Evolutionary conservation across 2,329 filamentous ascomycete genomes (phyloP).

Genomic region (Tolypocladium inflatum): DNA sequence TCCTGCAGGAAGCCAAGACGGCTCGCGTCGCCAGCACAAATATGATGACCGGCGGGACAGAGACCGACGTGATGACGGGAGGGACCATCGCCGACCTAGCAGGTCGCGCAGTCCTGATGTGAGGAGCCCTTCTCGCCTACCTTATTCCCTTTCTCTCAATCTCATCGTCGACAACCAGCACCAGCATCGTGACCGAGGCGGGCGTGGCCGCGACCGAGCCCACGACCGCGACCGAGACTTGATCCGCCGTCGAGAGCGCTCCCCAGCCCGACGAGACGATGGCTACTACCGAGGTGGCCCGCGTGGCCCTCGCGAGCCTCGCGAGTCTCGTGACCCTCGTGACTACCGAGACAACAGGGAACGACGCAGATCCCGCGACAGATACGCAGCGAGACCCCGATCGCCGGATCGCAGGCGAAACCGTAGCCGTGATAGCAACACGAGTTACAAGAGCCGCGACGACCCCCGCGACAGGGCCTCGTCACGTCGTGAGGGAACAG

Average conservation of each 20-base stretch:
- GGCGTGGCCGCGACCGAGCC: slow-evolving; percentile 27
- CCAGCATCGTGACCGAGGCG: slow-evolving; percentile 47
- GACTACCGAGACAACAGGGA: slow-evolving; percentile 32
- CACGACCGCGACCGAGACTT: slow-evolving; percentile 39
- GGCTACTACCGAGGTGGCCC: slow-evolving; percentile 51
- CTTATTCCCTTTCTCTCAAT: slow-evolving; percentile 13
- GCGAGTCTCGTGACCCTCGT: slow-evolving; percentile 27
- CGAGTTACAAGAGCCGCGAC: slow-evolving; percentile 64
- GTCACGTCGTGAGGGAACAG: slow-evolving; percentile 58
- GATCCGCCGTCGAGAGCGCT: slow-evolving; percentile 61
- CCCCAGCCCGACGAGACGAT: slow-evolving; percentile 57
- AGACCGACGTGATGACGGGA: slow-evolving; percentile 39
- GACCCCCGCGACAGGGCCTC: slow-evolving; percentile 59
- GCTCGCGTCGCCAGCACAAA: slow-evolving; percentile 58
- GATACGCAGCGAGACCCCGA: slow-evolving; percentile 47
- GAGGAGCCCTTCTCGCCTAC: slow-evolving; percentile 21
- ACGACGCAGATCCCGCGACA: slow-evolving; percentile 54
- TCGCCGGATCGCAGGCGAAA: slow-evolving; percentile 51
- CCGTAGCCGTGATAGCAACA: slow-evolving; percentile 51
- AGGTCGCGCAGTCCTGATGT: slow-evolving; percentile 57
- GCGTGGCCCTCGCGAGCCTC: slow-evolving; percentile 48
- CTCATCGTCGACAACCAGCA: slow-evolving; percentile 36
- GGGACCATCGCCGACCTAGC: slow-evolving; percentile 45
- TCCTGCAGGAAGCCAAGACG: slow-evolving; percentile 78
- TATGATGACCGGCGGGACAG: slow-evolving; percentile 49